phyloP scores from a whole-genome alignment of 129 eudicot species.

The Lactuca sativa region DNA sequence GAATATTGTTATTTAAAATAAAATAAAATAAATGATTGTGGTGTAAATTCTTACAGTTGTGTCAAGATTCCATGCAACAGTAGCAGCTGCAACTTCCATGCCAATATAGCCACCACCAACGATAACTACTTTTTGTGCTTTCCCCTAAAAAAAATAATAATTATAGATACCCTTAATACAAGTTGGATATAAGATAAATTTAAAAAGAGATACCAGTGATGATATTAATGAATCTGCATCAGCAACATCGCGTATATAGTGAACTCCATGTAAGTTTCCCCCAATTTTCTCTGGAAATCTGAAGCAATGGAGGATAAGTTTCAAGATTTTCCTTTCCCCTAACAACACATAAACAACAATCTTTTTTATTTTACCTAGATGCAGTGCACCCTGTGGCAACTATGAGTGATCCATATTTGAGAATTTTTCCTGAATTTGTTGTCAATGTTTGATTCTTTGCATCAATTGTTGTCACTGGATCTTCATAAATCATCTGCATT shows the following conservation, averaged over 20 bases:
- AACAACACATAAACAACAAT: too few species aligned
- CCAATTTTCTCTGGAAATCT: constrained; percentile 97
- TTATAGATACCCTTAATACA: background rate
- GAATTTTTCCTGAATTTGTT: constrained; percentile 83
- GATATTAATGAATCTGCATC: constrained; percentile 87
- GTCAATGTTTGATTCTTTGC: constrained; percentile 80
- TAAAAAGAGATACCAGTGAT: constrained; percentile 59
- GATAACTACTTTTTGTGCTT: constrained; percentile 78
- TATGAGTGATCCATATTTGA: constrained; percentile 84
- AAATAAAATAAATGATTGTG: background rate
- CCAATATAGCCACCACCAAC: constrained; percentile 99
- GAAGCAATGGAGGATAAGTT: constrained; percentile 28
- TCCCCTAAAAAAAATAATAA: constrained; percentile 41
- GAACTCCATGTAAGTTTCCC: constrained; percentile 90
- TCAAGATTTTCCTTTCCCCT: background rate
- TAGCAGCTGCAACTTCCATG: constrained; percentile 99
- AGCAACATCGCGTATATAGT: constrained; percentile 90
- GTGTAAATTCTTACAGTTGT: constrained; percentile 63
- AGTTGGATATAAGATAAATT: background rate
- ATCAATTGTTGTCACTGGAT: constrained; percentile 71
- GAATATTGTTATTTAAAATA: constrained; percentile 4
- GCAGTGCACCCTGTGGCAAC: constrained; percentile 95
- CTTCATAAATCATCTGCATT: constrained; percentile 79
- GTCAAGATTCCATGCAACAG: constrained; percentile 93
- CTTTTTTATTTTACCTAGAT: constrained; percentile 53